Conservation (phyloP, 352 stramenopile species). For the Phytophthora ramorum region DNA sequence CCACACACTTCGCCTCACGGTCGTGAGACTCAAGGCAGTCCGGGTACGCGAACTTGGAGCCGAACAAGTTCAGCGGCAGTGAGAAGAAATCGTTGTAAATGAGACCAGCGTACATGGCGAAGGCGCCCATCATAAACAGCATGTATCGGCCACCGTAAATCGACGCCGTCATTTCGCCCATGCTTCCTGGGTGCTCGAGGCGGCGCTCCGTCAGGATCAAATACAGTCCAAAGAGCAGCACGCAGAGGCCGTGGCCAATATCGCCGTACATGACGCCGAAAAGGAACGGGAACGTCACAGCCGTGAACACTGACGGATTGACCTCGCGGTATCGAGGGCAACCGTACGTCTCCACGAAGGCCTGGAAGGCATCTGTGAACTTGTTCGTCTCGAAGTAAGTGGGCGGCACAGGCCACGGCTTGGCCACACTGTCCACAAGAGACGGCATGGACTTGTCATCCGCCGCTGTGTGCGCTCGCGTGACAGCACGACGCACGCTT, state of each 20-base stretch:
- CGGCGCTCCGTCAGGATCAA: conserved; percentile 95
- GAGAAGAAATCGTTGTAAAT: conserved; percentile 99
- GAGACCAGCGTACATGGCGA: conserved; percentile 97
- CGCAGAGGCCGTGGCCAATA: conserved; percentile 97
- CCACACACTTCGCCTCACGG: conserved; percentile 65
- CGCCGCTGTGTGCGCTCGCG: conserved; percentile 85
- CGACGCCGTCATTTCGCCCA: conserved; percentile 93
- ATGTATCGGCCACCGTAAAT: conserved; percentile 97
- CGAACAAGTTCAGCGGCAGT: conserved; percentile 97
- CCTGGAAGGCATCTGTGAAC: conserved; percentile 98
- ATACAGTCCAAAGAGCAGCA: conserved; percentile 95
- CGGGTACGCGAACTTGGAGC: conserved; percentile 93
- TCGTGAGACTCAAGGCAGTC: conserved; percentile 73
- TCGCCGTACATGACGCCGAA: conserved; percentile 99
- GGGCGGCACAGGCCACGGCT: conserved; percentile 96
- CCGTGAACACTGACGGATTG: conserved; percentile 98
- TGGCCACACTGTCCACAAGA: conserved; percentile 93
- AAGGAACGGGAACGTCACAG: conserved; percentile 99
- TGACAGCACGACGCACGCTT: conserved; percentile 90
- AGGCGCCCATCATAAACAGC: conserved; percentile 99
- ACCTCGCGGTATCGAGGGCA: conserved; percentile 98
- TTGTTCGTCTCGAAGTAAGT: conserved; percentile 99
- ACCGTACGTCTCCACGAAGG: conserved; percentile 99
- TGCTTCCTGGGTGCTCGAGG: conserved; percentile 69
- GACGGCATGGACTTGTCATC: conserved; percentile 95